A percentile compares a stretch with the other conserved stretches of the same genome.
Evolutionary conservation across 257 asterid genomes (phyloP).

Genomic region (Solanum chilense): DNA sequence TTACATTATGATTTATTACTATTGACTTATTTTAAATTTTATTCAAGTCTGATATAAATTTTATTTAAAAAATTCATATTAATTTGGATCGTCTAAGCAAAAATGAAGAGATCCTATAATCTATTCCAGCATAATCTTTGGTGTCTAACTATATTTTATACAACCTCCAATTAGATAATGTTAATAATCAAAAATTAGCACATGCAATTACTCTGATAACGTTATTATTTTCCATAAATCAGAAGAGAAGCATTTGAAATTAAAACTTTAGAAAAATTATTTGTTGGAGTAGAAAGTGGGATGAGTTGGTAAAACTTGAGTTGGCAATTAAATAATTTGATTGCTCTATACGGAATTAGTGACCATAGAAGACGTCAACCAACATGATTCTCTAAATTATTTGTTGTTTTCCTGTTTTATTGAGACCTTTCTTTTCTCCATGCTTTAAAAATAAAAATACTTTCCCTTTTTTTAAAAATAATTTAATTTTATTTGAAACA

Average conservation of each 20-base stretch:
- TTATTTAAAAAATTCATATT: rapidly evolving
- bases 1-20: background rate
- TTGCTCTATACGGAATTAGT: background rate
- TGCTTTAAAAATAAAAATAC: too few relatives aligned
- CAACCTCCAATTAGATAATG: background rate
- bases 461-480: rapidly evolving
- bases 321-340: background rate
- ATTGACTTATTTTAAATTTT: background rate
- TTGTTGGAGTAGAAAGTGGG: background rate
- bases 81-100: background rate
- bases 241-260: background rate
- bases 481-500: rapidly evolving
- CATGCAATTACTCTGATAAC: background rate
- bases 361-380: background rate
- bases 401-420: background rate
- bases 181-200: background rate
- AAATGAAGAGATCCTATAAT: background rate
- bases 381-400: background rate
- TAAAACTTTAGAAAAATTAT: background rate
- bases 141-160: background rate
- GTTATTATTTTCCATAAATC: background rate
- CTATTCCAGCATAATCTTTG: background rate
- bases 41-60: rapidly evolving
- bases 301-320: background rate
- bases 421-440: background rate